Percentiles rank a stretch among this genome's conserved stretches.
Evolutionary conservation across 257 asterid species (phyloP).

Genomic region (Nyctanthes arbortristis): DNA sequence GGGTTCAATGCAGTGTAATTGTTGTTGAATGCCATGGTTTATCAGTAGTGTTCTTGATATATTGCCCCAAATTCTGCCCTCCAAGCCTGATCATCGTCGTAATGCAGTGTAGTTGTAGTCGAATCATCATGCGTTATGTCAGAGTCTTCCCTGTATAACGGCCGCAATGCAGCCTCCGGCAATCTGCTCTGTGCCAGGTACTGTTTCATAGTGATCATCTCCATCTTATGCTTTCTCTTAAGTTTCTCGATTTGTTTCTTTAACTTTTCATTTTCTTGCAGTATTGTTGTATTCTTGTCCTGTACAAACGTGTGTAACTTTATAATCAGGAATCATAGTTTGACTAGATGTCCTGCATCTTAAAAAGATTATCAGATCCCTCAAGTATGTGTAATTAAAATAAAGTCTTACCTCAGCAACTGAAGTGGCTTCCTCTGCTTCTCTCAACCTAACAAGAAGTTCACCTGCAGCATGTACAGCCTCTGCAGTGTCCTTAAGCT

Average conservation of each 20-base stretch:
- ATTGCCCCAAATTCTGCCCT: slow-evolving; percentile 96
- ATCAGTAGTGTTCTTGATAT: slow-evolving; percentile 74
- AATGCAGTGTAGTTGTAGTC: slow-evolving; percentile 26
- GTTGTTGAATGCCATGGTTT: background rate
- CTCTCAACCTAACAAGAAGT: slow-evolving; percentile 81
- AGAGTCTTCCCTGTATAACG: slow-evolving; percentile 57
- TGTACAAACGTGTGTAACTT: slow-evolving; percentile 26
- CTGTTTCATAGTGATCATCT: slow-evolving; percentile 90
- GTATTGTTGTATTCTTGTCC: slow-evolving; percentile 53
- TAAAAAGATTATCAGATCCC: too few relatives aligned
- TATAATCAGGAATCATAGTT: background rate
- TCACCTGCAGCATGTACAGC: slow-evolving; percentile 99
- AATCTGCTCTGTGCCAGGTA: slow-evolving; percentile 89
- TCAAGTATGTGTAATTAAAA: background rate
- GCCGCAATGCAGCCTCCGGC: slow-evolving; percentile 82
- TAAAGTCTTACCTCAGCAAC: slow-evolving; percentile 62
- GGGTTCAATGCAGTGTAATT: slow-evolving; percentile 24
- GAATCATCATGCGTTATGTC: slow-evolving; percentile 34
- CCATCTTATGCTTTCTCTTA: slow-evolving; percentile 96
- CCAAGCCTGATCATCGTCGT: slow-evolving; percentile 92
- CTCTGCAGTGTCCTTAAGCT: slow-evolving; percentile 94
- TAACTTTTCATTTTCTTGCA: slow-evolving; percentile 81
- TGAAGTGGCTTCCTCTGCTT: slow-evolving; percentile 87
- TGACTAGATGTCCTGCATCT: too few relatives aligned
- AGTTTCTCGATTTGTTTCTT: slow-evolving; percentile 76